These are phyloP conservation scores for Trametes cinnabarina DNA, from an alignment of 768 basidiomycete species.

Conservation along the genomic window DNA sequence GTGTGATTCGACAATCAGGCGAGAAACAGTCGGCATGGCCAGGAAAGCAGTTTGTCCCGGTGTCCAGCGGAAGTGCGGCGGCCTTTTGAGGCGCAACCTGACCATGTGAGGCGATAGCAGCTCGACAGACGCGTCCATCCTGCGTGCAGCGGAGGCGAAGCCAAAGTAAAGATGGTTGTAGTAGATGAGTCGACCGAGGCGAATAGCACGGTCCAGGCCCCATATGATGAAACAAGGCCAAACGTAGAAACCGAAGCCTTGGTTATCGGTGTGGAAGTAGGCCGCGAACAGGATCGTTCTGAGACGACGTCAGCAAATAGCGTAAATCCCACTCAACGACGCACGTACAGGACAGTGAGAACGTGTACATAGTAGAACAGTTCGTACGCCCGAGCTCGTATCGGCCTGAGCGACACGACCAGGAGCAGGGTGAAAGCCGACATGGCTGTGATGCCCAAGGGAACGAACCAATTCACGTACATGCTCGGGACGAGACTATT, in stretches of 20 bases:
- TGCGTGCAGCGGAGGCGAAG: conserved; percentile 25
- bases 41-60: conserved; percentile 57
- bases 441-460: conserved; percentile 37
- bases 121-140: conserved; percentile 41
- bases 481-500: neutral
- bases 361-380: conserved; percentile 52
- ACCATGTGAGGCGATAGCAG: conserved; percentile 47
- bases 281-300: conserved; percentile 34
- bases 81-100: conserved; percentile 45
- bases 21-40: conserved; percentile 45
- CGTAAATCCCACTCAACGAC: neutral
- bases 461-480: conserved; percentile 25
- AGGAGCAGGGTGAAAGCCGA: conserved; percentile 40
- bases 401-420: conserved; percentile 45
- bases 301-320: neutral
- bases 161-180: conserved; percentile 45
- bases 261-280: conserved; percentile 29
- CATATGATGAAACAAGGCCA: conserved; percentile 55
- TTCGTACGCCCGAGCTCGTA: conserved; percentile 50
- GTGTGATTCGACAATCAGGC: conserved; percentile 49
- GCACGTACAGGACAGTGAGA: conserved; percentile 39
- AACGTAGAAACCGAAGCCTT: conserved; percentile 35
- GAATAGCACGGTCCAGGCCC: conserved; percentile 54
- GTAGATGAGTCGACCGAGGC: conserved; percentile 43
- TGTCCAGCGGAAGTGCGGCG: conserved; percentile 48